Evolutionary conservation across 768 basidiomycete species (phyloP).

Genomic region (Leccinum aurantiacum): DNA sequence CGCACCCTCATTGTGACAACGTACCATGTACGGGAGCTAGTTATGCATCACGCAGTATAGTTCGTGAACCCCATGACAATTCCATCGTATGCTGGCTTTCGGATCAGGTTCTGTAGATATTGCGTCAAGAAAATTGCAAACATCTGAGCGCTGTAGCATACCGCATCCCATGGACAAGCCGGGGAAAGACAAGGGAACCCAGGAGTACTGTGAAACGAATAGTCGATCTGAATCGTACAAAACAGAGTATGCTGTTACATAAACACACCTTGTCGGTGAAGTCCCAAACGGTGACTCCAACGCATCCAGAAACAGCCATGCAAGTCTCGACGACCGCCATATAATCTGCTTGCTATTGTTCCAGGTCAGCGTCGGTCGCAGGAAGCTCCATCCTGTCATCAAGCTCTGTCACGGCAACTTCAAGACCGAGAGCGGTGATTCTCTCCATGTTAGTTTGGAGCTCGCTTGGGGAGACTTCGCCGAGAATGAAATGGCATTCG

Average conservation of each 20-base stretch:
- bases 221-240: conserved; percentile 16
- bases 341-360: conserved; percentile 60
- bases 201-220: conserved; percentile 15
- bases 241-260: neutral
- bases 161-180: conserved; percentile 19
- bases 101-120: conserved; percentile 11
- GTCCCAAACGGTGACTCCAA: conserved; percentile 43
- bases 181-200: conserved; percentile 8
- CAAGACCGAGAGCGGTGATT: conserved; percentile 60
- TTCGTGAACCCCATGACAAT: conserved; percentile 11
- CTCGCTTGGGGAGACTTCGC: conserved; percentile 46
- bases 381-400: conserved; percentile 61
- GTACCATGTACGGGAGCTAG: too few species aligned
- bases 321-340: conserved; percentile 56
- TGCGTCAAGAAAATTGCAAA: neutral
- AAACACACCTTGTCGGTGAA: conserved; percentile 36
- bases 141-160: neutral
- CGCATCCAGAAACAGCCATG: conserved; percentile 37
- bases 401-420: conserved; percentile 68
- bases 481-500: conserved; percentile 61
- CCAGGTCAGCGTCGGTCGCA: conserved; percentile 45
- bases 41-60: neutral
- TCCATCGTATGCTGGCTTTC: conserved; percentile 17
- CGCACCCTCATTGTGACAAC: neutral
- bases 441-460: conserved; percentile 49